Conservation (phyloP, 345 rosid species). For the Camelina laxa region DNA sequence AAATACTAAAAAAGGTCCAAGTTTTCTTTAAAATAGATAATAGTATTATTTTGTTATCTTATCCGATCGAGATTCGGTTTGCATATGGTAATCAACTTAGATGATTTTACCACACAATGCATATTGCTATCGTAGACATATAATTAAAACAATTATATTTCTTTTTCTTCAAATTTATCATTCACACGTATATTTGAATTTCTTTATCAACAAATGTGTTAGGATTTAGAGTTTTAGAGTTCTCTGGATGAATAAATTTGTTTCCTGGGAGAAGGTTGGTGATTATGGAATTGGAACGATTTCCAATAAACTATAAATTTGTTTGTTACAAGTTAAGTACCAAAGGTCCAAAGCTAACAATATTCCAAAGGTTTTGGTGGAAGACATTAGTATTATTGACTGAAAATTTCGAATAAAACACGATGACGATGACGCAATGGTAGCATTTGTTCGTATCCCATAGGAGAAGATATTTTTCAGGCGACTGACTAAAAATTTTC, state of each 20-base stretch:
- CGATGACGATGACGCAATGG: neutral
- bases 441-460: neutral
- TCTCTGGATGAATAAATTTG: neutral
- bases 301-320: too few species aligned
- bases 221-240: too few species aligned
- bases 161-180: too few species aligned
- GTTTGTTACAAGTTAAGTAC: neutral
- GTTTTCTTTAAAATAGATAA: neutral
- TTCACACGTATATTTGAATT: neutral
- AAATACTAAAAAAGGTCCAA: neutral
- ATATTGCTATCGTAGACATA: too few species aligned
- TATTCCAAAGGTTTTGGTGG: neutral
- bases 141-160: too few species aligned
- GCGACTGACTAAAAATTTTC: neutral
- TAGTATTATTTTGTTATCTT: neutral
- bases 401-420: neutral
- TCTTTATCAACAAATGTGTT: too few species aligned
- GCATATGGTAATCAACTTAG: neutral
- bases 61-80: neutral
- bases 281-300: neutral
- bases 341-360: neutral
- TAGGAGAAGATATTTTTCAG: neutral
- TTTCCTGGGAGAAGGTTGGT: neutral
- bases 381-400: neutral
- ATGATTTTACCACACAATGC: neutral